phyloP scores from a whole-genome alignment of 2,329 filamentous ascomycete genomes.

The Fusarium pseudoanthophilum region DNA sequence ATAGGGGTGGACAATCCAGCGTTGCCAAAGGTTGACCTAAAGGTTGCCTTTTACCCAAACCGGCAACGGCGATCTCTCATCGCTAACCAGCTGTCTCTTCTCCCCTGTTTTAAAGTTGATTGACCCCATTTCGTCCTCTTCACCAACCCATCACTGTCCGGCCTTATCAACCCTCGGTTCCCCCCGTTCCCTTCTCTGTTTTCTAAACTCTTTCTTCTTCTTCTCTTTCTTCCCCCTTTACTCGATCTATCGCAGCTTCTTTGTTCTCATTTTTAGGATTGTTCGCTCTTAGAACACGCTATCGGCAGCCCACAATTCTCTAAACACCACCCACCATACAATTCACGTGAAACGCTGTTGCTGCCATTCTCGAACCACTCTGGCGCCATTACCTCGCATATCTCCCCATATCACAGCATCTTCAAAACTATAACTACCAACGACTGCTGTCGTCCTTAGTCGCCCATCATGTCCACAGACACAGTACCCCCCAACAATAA shows the following conservation, averaged over 20 bases:
- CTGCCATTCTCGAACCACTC: constrained; percentile 44
- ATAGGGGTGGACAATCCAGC: too few relatives aligned
- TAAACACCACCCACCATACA: constrained; percentile 35
- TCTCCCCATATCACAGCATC: constrained; percentile 42
- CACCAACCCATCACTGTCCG: constrained; percentile 28
- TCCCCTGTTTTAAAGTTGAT: constrained; percentile 46
- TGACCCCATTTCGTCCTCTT: constrained; percentile 36
- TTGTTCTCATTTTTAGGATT: constrained; percentile 22
- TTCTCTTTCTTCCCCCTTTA: constrained; percentile 5
- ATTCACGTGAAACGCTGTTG: constrained; percentile 42
- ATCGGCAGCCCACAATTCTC: constrained; percentile 37
- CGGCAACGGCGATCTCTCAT: constrained; percentile 45
- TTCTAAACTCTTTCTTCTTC: constrained; percentile 21
- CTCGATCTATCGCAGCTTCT: constrained; percentile 21
- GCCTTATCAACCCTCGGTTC: constrained; percentile 40
- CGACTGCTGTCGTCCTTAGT: constrained; percentile 31
- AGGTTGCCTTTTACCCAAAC: constrained; percentile 38
- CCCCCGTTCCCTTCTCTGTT: constrained; percentile 19
- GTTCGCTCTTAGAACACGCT: constrained; percentile 3
- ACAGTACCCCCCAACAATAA: constrained; percentile 45
- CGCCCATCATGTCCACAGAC: constrained; percentile 50
- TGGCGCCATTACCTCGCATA: constrained; percentile 39
- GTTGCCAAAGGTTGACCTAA: constrained; percentile 24
- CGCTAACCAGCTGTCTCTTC: constrained; percentile 34
- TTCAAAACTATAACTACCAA: constrained; percentile 43